Conservation (phyloP, 2,329 filamentous ascomycete species). For the Stemphylium beticola region DNA sequence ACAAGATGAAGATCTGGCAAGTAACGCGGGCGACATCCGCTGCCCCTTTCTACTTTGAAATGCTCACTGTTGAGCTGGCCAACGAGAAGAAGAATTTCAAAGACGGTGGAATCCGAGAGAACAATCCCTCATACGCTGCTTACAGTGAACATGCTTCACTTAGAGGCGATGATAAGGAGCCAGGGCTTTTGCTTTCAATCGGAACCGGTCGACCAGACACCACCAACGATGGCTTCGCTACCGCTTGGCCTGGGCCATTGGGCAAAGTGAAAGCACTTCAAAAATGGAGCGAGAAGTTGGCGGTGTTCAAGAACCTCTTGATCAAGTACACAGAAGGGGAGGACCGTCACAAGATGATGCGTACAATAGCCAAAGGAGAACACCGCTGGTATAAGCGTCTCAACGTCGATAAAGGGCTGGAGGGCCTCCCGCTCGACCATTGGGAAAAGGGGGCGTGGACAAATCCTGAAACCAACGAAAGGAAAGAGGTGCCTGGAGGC, state of each 20-base stretch:
- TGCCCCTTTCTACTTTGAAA: constrained; percentile 60
- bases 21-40: constrained; percentile 61
- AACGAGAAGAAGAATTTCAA: constrained; percentile 53
- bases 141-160: constrained; percentile 56
- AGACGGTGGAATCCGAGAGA: constrained; percentile 59
- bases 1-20: constrained; percentile 58
- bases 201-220: constrained; percentile 56
- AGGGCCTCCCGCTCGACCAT: constrained; percentile 55
- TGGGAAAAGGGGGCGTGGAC: constrained; percentile 54
- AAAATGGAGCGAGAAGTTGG: constrained; percentile 57
- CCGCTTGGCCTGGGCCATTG: constrained; percentile 54
- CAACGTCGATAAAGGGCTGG: constrained; percentile 55
- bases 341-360: constrained; percentile 55
- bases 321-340: constrained; percentile 61
- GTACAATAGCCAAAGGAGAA: constrained; percentile 54
- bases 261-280: constrained; percentile 50
- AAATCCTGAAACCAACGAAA: constrained; percentile 38
- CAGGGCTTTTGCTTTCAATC: constrained; percentile 54
- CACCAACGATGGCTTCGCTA: constrained; percentile 55
- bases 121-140: constrained; percentile 57
- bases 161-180: constrained; percentile 52
- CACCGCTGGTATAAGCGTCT: constrained; percentile 59
- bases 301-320: constrained; percentile 57
- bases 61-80: constrained; percentile 53
- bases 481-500: constrained; percentile 49